A percentile compares a stretch with the other conserved stretches of the same genome.
phyloP scores from a whole-genome alignment of 768 basidiomycete species.

The Pulveroboletus ravenelii region DNA sequence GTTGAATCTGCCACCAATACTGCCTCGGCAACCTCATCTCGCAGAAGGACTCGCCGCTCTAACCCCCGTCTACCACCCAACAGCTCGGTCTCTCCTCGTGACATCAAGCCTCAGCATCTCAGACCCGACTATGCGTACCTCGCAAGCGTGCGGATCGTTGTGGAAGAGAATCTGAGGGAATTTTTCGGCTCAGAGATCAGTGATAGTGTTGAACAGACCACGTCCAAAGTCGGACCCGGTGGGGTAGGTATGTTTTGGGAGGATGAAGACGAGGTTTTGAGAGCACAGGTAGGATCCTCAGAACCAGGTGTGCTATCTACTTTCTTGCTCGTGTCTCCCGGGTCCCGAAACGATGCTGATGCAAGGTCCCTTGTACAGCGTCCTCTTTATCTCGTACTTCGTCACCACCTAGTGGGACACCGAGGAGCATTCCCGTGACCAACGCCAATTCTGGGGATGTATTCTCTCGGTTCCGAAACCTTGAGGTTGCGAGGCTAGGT shows the following conservation, averaged over 20 bases:
- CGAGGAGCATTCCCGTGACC: not conserved
- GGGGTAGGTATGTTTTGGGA: conserved; percentile 25
- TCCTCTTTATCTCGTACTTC: not conserved
- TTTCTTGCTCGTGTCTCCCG: not conserved
- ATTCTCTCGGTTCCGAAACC: conserved; percentile 25
- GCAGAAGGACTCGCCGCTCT: conserved; percentile 18
- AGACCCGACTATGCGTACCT: conserved; percentile 51
- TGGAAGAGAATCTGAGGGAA: conserved; percentile 49
- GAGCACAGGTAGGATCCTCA: not conserved
- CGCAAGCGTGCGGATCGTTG: conserved; percentile 44
- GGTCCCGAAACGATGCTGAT: not conserved
- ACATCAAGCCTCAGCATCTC: conserved; percentile 27
- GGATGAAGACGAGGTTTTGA: conserved; percentile 21
- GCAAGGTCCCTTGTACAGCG: not conserved
- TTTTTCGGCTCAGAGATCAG: conserved; percentile 16
- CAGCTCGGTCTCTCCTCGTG: conserved; percentile 14
- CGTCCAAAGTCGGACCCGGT: not conserved
- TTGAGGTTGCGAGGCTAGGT: conserved; percentile 39
- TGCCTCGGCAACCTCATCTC: conserved; percentile 4
- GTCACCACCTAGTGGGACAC: not conserved
- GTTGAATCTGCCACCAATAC: not conserved
- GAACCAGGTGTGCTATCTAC: conserved; percentile 2
- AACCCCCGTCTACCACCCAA: conserved; percentile 12
- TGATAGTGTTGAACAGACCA: not conserved
- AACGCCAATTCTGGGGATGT: conserved; percentile 11